Percentiles rank a stretch among this genome's conserved stretches.
phyloP scores from a whole-genome alignment of 2,329 filamentous ascomycete genomes.

The Aschersonia sp. region DNA sequence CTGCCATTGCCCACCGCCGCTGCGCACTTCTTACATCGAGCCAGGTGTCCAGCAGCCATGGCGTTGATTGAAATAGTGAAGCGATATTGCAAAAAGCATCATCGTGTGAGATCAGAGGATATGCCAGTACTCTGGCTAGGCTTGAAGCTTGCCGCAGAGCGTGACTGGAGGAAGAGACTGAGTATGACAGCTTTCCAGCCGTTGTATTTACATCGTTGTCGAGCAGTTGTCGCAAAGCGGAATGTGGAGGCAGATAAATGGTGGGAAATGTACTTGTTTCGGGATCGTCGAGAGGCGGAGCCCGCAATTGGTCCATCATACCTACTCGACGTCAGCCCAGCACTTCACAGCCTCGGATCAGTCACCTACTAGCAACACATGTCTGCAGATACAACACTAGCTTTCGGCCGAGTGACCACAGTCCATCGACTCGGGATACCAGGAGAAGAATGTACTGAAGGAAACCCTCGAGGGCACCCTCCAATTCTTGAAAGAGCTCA shows the following conservation, averaged over 20 bases:
- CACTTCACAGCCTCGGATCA: background rate
- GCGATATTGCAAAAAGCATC: conserved; percentile 15
- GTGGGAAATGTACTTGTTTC: conserved; percentile 12
- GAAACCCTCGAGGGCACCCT: conserved; percentile 36
- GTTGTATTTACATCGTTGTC: conserved; percentile 10
- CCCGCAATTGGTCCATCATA: conserved; percentile 19
- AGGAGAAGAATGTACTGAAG: conserved; percentile 32
- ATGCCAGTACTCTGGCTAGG: conserved; percentile 28
- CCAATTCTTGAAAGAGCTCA: conserved; percentile 29
- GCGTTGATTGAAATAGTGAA: conserved; percentile 23
- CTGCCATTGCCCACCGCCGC: conserved; percentile 19
- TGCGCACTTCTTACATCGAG: conserved; percentile 26
- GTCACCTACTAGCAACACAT: conserved; percentile 25
- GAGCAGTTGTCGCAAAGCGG: conserved; percentile 21
- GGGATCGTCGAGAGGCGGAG: conserved; percentile 12
- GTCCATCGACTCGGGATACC: conserved; percentile 23
- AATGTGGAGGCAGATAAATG: conserved; percentile 23
- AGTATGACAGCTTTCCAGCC: conserved; percentile 22
- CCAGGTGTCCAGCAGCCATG: conserved; percentile 36
- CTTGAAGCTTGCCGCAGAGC: conserved; percentile 30
- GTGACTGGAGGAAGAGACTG: conserved; percentile 23
- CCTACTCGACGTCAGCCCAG: conserved; percentile 12
- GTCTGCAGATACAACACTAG: conserved; percentile 33
- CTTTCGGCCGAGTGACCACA: conserved; percentile 34
- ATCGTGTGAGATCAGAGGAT: conserved; percentile 21